A percentile compares a stretch with the other conserved stretches of the same genome.
These are phyloP conservation scores for Kodamaea laetipori DNA, from an alignment of 805 yeast genomes.

Conservation along the genomic window DNA sequence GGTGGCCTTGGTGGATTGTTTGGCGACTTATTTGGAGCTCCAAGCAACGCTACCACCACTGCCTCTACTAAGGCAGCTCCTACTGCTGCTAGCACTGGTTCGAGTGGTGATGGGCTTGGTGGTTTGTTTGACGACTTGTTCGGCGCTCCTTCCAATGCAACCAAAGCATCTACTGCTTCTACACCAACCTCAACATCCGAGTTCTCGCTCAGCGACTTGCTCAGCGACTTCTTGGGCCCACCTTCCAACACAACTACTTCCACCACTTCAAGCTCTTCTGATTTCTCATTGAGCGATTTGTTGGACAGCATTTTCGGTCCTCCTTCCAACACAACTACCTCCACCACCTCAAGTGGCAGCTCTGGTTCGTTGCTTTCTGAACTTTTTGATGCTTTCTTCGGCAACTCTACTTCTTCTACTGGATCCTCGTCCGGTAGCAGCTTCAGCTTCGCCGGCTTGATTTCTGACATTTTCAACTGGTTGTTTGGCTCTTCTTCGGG, in stretches of 20 bases:
- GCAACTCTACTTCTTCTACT: constrained; percentile 15
- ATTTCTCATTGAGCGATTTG: constrained; percentile 14
- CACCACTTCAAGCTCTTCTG: constrained; percentile 13
- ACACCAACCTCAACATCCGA: constrained; percentile 13
- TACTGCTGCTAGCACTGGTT: constrained; percentile 12
- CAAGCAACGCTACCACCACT: constrained; percentile 8
- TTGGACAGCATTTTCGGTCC: constrained; percentile 18
- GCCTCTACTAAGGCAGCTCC: constrained; percentile 13
- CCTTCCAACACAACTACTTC: constrained; percentile 14
- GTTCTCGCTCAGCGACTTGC: constrained; percentile 12
- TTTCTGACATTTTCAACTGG: constrained; percentile 17
- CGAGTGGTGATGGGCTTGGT: constrained; percentile 11
- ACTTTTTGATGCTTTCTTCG: constrained; percentile 19
- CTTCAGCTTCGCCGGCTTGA: constrained; percentile 9
- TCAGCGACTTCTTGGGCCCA: constrained; percentile 17
- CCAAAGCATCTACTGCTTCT: too few relatives aligned
- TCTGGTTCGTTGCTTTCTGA: constrained; percentile 18
- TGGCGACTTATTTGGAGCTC: constrained; percentile 16
- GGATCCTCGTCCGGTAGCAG: constrained; percentile 13
- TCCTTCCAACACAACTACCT: constrained; percentile 12
- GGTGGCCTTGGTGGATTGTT: constrained; percentile 15
- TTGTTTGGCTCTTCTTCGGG: constrained; percentile 18
- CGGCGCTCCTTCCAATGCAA: constrained; percentile 13
- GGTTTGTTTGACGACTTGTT: constrained; percentile 17
- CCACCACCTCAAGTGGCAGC: constrained; percentile 14